Evolutionary conservation across 352 stramenopile species (phyloP), one percentile per base, ranked within the genome.

Genomic region (Hyaloperonospora brassicae): DNA sequence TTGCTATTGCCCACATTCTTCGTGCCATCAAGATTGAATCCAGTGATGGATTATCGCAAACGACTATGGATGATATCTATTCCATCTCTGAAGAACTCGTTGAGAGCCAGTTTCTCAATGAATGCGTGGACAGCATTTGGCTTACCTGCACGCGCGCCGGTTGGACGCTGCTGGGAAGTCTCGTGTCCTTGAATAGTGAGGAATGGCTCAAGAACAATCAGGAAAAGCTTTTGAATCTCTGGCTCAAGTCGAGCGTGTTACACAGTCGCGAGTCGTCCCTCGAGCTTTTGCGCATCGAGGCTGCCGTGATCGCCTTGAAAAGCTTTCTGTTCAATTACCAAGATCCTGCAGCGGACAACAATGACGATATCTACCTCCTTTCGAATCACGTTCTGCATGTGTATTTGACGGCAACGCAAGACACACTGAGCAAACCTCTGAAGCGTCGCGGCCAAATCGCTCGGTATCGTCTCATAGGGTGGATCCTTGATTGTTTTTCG

Each of bases 71-170:
- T 7, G 77, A 83, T 24, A 74, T 92, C 13, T 77, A 89, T 43
- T 57, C 61, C 27, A 72, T 89, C 14, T 84, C 84, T 0, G 76
- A 87, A 48, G 64, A 76, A 43, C 73, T 94, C 36, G 64, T 94
- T 9, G 78, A 85, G 41, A 90, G 76, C 42, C 84, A 94, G 52
- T 93, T 89, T 47, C 59, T 82, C 21, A 78, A 83, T 53, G 70
- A 77, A 22, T 90, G 76, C 52, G 63, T 68, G 2, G 84, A 94
- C 55, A 90, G 82, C 50, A 77, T 93, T 30, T 94, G 84, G 84
- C 62, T 94, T 31, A 94, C 84, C 10, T 94, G 82, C 51, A 94
- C 84, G 5, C 82, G 84, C 13, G 84, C 79, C 46, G 84, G 84
- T 13, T 94, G 84, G 84, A 84, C 68, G 5, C 42, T 94, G n/a